Percentiles rank a stretch among this genome's conserved stretches.
These are phyloP conservation scores for Colletotrichum eremochloae DNA, from an alignment of 2,329 filamentous ascomycete genomes.

Conservation along the genomic window DNA sequence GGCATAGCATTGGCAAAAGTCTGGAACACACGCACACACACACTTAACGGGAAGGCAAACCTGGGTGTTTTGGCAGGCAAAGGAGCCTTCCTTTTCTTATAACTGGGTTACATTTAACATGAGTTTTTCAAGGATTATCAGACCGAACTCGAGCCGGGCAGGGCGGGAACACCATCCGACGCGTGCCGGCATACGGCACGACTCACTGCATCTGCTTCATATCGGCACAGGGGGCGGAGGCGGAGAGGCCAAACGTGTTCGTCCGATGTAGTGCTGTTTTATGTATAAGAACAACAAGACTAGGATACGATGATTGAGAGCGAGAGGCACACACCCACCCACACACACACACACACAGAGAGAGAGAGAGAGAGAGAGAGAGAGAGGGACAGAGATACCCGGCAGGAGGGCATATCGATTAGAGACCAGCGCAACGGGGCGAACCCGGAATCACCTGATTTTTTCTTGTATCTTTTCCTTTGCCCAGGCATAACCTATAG, in stretches of 20 bases:
- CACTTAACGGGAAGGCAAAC: background rate
- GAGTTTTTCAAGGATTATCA: background rate
- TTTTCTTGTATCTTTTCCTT: background rate
- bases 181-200: background rate
- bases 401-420: background rate
- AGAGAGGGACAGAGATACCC: background rate
- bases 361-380: background rate
- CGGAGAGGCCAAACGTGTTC: no score
- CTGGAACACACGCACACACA: background rate
- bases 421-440: constrained; percentile 2
- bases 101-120: background rate
- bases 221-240: background rate
- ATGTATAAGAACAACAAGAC: background rate
- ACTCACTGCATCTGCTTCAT: background rate
- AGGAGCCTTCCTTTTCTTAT: background rate
- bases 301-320: background rate
- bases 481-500: background rate
- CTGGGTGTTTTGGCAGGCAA: background rate
- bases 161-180: background rate
- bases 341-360: background rate
- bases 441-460: constrained; percentile 6
- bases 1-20: constrained; percentile 3
- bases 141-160: background rate
- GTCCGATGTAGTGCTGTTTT: background rate
- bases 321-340: no score